Evolutionary conservation across 306 rosid species (phyloP).

Genomic region (Cicer pinnatifidum): DNA sequence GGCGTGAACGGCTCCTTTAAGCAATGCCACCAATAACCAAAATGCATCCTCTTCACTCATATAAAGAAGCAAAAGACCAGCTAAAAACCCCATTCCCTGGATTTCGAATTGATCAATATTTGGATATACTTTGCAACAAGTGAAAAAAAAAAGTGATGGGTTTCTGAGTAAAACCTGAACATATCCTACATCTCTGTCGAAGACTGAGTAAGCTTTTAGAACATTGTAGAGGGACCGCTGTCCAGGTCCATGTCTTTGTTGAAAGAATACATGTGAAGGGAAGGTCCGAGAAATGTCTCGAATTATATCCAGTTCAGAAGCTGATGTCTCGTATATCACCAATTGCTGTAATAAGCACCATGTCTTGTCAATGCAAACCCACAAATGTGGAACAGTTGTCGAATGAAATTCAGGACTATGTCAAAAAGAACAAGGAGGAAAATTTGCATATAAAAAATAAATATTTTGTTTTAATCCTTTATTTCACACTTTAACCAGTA

Average conservation of each 20-base stretch:
- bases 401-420: constrained; percentile 1
- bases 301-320: constrained; percentile 94
- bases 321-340: constrained; percentile 94
- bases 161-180: constrained; percentile 75
- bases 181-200: constrained; percentile 96
- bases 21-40: constrained; percentile 95
- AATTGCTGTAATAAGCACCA: constrained; percentile 75
- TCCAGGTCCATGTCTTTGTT: constrained; percentile 98
- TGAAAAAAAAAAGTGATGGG: constrained; percentile 23
- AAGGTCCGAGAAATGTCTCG: constrained; percentile 97
- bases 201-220: constrained; percentile 93
- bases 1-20: constrained; percentile 97
- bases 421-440: constrained; percentile 27
- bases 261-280: constrained; percentile 98
- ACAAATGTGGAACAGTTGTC: constrained; percentile 13
- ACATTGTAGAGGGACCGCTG: constrained; percentile 98
- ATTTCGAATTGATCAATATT: constrained; percentile 49
- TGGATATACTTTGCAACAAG: constrained; percentile 23
- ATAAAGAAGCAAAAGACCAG: constrained; percentile 93
- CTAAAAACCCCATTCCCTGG: constrained; percentile 99
- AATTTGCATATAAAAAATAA: constrained; percentile 9
- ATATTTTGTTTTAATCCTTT: not conserved
- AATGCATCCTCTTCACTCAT: constrained; percentile 99
- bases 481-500: constrained; percentile 17
- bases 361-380: constrained; percentile 43